Evolutionary conservation across 1,284 basidiomycete species (phyloP), one percentile per base, ranked within the genome.

Genomic region (Hortiboletus rubellus): DNA sequence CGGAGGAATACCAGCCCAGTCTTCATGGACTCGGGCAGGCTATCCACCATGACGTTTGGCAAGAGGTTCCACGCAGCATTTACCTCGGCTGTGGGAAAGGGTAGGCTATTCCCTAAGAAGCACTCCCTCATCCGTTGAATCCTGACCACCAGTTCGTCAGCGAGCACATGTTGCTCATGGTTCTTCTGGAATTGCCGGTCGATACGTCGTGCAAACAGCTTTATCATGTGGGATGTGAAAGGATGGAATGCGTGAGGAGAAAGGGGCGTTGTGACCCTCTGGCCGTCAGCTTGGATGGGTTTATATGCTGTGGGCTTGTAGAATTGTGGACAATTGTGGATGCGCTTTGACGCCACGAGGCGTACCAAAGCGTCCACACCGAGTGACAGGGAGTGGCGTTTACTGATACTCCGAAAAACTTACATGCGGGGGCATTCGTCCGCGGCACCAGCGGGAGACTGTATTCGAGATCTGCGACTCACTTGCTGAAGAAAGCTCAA

Each of bases 261-360:
- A 31, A 18, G 43, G 38, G 18, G 12, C 7, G 30, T 36, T 57
- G 37, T 46, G 33, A 27, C 8, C 9, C 24, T 43, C 33, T 54
- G 9, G 36, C 44, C 3, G 41, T 38, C 52, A n/a, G 30, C 45
- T 43, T 40, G 56, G 40, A 14, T 38, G 48, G 18, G 46, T 62
- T 65, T 73, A 72, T 68, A 62, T 31, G 40, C 11, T 24, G 46
- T 14, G 41, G 51, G 30, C 1, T 41, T 63, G 46, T 52, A 52
- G 57, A 50, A 18, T 27, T 52, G 59, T 69, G 68, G 60, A 68
- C 67, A 60, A 55, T 58, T 56, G 55, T 60, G 53, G 66, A 60
- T 17, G 31, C 34, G 67, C 66, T 67, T 68, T 66, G 57, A 49
- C 49, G 30, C 46, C 70, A 68, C 63, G 70, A 72, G 70, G 63